Conservation (phyloP, 306 rosid species). For the Luffa aegyptiaca region DNA sequence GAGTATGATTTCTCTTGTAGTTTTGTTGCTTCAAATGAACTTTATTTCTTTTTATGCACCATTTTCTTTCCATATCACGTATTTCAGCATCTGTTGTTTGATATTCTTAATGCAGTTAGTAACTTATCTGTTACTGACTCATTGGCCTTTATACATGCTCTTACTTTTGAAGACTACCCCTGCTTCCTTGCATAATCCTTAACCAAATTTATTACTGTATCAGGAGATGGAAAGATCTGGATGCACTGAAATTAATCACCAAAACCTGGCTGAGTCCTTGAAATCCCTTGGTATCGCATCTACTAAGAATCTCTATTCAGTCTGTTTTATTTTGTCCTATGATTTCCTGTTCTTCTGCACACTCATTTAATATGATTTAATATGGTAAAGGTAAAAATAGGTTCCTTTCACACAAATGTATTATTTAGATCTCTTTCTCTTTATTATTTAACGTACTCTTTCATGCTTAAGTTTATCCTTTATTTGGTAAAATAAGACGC, state of each 20-base stretch:
- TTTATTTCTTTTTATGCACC: not conserved
- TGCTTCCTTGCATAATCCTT: constrained; percentile 2
- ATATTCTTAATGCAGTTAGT: not conserved
- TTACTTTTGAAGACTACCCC: not conserved
- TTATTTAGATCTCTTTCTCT: not conserved
- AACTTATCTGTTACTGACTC: not conserved
- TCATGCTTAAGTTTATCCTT: not conserved
- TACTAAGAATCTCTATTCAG: constrained; percentile 8
- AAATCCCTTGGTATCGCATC: constrained; percentile 60
- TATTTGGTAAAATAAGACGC: not conserved
- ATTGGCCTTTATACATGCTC: not conserved
- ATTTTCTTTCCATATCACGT: not conserved
- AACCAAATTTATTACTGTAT: constrained; percentile 9
- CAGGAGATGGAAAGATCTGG: constrained; percentile 88
- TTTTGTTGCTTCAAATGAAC: not conserved
- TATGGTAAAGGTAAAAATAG: not conserved
- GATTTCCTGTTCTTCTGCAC: not conserved
- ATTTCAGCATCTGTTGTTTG: not conserved
- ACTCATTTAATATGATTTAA: not conserved
- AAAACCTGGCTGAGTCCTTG: constrained; percentile 66
- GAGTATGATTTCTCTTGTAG: constrained; percentile 32
- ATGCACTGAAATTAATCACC: constrained; percentile 32
- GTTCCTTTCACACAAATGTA: not conserved
- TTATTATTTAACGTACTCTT: not conserved
- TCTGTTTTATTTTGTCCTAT: not conserved